A percentile compares a stretch with the other conserved stretches of the same genome.
phyloP scores from a whole-genome alignment of 176 grass and related monocot genomes.

The Zizania latifolia region DNA sequence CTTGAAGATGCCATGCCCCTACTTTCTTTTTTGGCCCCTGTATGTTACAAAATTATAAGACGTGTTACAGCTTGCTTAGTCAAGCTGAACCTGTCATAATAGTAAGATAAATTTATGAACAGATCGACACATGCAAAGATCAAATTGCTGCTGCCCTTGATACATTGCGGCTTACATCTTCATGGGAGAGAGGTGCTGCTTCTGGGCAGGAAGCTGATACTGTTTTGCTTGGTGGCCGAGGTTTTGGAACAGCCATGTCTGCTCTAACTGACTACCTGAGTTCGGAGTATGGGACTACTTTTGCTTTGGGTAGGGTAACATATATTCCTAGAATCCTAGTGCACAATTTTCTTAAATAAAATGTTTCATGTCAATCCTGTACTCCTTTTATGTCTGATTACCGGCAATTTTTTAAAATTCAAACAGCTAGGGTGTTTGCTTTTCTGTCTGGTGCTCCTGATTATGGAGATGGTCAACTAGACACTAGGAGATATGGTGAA shows the following conservation, averaged over 20 bases:
- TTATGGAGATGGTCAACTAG: conserved; percentile 86
- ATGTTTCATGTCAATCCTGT: neutral
- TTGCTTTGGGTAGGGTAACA: conserved; percentile 69
- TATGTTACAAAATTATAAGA: conserved; percentile 33
- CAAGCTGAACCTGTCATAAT: neutral
- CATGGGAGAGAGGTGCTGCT: conserved; percentile 78
- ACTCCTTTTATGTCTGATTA: conserved; percentile 24
- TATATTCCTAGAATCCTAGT: neutral
- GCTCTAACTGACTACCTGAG: conserved; percentile 75
- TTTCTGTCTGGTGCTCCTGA: conserved; percentile 95
- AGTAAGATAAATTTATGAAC: conserved; percentile 14
- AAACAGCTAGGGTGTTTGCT: conserved; percentile 83
- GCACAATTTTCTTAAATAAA: neutral
- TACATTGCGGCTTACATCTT: conserved; percentile 69
- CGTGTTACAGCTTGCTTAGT: neutral
- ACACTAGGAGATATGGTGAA: conserved; percentile 88
- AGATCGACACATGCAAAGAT: conserved; percentile 88
- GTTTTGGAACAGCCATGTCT: conserved; percentile 81
- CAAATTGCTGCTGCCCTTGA: conserved; percentile 68
- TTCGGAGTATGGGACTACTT: conserved; percentile 87
- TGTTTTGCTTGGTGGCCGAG: conserved; percentile 71
- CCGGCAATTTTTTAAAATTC: conserved; percentile 22
- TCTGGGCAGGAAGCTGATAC: conserved; percentile 63
- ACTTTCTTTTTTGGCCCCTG: conserved; percentile 87
- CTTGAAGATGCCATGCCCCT: conserved; percentile 93